Base-by-base conservation (phyloP, 305 asterid genomes). In the Fraxinus nigra region DNA sequence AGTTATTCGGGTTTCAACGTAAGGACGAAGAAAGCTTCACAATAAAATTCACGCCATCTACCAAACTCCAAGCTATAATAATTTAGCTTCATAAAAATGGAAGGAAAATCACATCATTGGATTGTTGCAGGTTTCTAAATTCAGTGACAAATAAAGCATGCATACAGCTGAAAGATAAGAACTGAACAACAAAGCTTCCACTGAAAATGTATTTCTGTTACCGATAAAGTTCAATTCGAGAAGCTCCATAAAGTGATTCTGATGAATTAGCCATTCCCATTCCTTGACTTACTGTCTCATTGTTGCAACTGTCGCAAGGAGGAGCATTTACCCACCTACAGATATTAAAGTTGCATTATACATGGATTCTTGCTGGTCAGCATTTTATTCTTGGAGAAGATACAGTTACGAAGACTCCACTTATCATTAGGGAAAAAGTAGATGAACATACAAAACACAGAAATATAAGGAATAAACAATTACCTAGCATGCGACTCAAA, bases 301-400 rank as follows among this genome's bases (percentile, higher is more conserved):
- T 86, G 43, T 83, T 89, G 85, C 99, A 95, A 81, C 86, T 90
- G 79, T 90, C 96, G 84, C 99, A 95, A 78, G 98, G 92, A 86
- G 99, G 98, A 43, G 95, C 87, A 87, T 95, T 90, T 74, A 94
- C 97, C 99, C 99, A 95, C 92, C 99, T 94, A 84, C 75, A 87
- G 85, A 79, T 78, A 83, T 75, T 75, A 82, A 56, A 63, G 7
- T 81, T 75, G 75, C 76, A 78, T 56, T 56, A 67, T 48, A 28
- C 80, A 77, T 69, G 7, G 56, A 65, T 28, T 74, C 76, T 78
- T 30, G 69, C 75, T 33, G 7, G 77, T 79, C 84, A 79, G 83
- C 77, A 61, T 54, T 75, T 63, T 75, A 37, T 76, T 85, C 83
- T 79, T 51, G 70, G 75, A 69, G 72, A 65, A 65, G 75, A 69